Conservation (phyloP, 1,284 basidiomycete species). For the Cryptococcus wingfieldii region DNA sequence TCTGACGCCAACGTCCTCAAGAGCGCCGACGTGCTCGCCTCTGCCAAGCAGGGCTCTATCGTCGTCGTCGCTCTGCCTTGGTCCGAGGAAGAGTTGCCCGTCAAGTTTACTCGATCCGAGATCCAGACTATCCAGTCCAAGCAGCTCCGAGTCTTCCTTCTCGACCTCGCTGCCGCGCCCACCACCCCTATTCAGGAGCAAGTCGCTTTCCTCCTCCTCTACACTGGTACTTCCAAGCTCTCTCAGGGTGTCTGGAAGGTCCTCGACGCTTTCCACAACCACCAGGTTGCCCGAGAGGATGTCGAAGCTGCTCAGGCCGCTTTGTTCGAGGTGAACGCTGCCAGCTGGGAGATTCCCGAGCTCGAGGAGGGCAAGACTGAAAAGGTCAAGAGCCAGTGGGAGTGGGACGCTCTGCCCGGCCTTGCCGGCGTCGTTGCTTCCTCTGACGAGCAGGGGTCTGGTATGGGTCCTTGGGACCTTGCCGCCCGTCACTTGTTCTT, state of each 20-base stretch:
- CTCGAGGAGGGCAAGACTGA: constrained; percentile 39
- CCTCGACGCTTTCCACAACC: constrained; percentile 46
- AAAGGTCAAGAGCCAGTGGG: constrained; percentile 42
- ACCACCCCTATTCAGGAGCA: constrained; percentile 44
- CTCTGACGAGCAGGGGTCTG: constrained; percentile 38
- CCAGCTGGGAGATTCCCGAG: constrained; percentile 39
- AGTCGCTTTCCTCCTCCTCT: constrained; percentile 50
- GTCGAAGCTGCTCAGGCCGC: constrained; percentile 47
- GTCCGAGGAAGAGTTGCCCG: constrained; percentile 44
- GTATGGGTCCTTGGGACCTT: constrained; percentile 64
- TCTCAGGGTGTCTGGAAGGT: constrained; percentile 42
- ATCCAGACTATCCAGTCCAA: constrained; percentile 44
- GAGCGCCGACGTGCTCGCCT: constrained; percentile 38
- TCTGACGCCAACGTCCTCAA: constrained; percentile 48
- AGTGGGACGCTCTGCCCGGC: constrained; percentile 46
- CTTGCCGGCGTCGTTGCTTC: constrained; percentile 38
- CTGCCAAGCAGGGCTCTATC: constrained; percentile 40
- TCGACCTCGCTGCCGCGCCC: constrained; percentile 37
- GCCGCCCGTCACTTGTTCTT: constrained; percentile 87
- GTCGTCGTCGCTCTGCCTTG: constrained; percentile 49
- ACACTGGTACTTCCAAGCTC: constrained; percentile 44
- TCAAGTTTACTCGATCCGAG: constrained; percentile 45
- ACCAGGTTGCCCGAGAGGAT: constrained; percentile 40
- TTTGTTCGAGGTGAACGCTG: constrained; percentile 36
- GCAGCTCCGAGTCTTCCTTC: constrained; percentile 48